These are phyloP conservation scores for Mycosarcoma mackinlayi DNA, from an alignment of 1,284 basidiomycete species.

Conservation along the genomic window DNA sequence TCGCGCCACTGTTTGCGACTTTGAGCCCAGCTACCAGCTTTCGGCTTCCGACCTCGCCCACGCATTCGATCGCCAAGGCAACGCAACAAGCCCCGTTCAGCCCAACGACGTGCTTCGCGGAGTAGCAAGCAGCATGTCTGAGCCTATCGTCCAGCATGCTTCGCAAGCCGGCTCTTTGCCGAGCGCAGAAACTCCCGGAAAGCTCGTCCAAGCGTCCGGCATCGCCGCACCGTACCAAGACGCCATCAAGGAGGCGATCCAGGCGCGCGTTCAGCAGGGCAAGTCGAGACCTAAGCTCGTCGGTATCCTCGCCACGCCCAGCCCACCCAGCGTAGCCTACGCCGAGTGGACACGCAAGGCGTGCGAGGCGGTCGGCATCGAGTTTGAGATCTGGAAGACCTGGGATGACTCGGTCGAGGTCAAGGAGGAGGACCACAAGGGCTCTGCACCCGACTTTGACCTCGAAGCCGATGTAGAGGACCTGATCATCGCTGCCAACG, in stretches of 20 bases:
- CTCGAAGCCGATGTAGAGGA: constrained; percentile 74
- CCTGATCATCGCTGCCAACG: constrained; percentile 74
- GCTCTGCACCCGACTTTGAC: constrained; percentile 75
- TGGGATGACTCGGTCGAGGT: constrained; percentile 62
- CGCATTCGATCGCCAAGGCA: constrained; percentile 40
- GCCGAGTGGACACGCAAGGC: constrained; percentile 93
- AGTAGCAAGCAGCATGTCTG: constrained; percentile 52
- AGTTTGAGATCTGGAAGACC: constrained; percentile 75
- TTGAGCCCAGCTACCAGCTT: constrained; percentile 44
- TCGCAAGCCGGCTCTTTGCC: constrained; percentile 32
- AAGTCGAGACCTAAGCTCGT: constrained; percentile 78
- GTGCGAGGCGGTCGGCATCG: constrained; percentile 86
- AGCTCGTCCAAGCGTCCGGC: constrained; percentile 59
- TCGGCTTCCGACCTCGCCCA: constrained; percentile 41
- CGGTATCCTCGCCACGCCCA: constrained; percentile 88
- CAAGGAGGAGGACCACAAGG: constrained; percentile 77
- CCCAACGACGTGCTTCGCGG: constrained; percentile 54
- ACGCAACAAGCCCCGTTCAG: constrained; percentile 18
- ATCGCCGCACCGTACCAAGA: constrained; percentile 65
- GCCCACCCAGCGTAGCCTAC: constrained; percentile 87
- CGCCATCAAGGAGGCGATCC: constrained; percentile 54
- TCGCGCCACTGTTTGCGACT: constrained; percentile 50
- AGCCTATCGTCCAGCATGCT: constrained; percentile 37
- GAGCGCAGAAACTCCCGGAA: constrained; percentile 59
- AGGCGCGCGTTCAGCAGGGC: constrained; percentile 44